These are phyloP conservation scores for Fusarium sororula DNA, from an alignment of 2,329 filamentous ascomycete genomes.

Conservation along the genomic window DNA sequence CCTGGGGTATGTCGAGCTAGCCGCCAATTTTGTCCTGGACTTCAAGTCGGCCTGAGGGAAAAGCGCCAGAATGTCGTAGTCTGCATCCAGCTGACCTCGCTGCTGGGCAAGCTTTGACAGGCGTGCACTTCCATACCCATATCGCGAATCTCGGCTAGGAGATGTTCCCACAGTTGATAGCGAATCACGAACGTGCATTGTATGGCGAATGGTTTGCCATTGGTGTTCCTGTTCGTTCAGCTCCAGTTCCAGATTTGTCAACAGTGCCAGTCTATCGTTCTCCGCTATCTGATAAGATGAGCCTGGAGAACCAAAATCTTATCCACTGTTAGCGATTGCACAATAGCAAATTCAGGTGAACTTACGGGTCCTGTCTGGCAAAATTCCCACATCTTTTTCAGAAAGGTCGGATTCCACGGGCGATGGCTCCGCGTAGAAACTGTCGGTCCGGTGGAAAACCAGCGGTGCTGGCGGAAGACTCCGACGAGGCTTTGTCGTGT, in stretches of 20 bases:
- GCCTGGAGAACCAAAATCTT: constrained; percentile 8
- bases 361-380: constrained; percentile 8
- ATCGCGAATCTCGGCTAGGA: constrained; percentile 34
- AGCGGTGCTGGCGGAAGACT: constrained; percentile 67
- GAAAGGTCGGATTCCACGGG: constrained; percentile 57
- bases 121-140: constrained; percentile 26
- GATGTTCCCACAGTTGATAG: constrained; percentile 55
- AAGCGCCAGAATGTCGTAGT: constrained; percentile 26
- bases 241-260: constrained; percentile 69
- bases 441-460: constrained; percentile 56
- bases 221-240: constrained; percentile 68
- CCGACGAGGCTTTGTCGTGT: constrained; percentile 57
- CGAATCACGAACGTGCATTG: constrained; percentile 59
- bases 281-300: constrained; percentile 40
- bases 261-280: constrained; percentile 56
- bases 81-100: constrained; percentile 23
- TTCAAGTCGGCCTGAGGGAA: constrained; percentile 25
- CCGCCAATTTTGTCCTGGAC: constrained; percentile 11
- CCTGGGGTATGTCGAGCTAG: constrained; percentile 27
- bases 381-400: constrained; percentile 54
- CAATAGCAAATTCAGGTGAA: not conserved
- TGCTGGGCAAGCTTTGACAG: constrained; percentile 25
- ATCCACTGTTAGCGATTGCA: constrained; percentile 14
- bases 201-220: constrained; percentile 67
- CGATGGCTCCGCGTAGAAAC: constrained; percentile 59